Percentiles rank a stretch among this genome's conserved stretches.
Evolutionary conservation across 1,139 yeast genomes (phyloP).

Genomic region (Kodamaea plutei): DNA sequence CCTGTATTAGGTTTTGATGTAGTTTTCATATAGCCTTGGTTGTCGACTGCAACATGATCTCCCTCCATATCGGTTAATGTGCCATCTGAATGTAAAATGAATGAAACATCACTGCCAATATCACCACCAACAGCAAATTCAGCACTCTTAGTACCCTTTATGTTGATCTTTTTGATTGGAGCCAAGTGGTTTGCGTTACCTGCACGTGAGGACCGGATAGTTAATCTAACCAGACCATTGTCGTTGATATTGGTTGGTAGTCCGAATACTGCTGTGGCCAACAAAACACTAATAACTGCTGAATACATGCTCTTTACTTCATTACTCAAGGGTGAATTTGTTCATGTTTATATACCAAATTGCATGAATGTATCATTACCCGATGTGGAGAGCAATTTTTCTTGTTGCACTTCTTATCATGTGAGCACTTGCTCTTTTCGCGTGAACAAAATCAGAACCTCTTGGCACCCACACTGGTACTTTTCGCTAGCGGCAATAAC

Average conservation of each 20-base stretch:
- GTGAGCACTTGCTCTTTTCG: too few relatives aligned
- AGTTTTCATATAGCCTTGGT: conserved; percentile 1
- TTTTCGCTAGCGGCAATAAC: too few relatives aligned
- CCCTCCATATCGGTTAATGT: conserved; percentile 6
- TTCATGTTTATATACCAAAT: too few relatives aligned
- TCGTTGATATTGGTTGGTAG: background rate
- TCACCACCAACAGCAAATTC: conserved; percentile 3
- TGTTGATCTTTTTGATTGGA: conserved; percentile 4
- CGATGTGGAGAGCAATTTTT: too few relatives aligned
- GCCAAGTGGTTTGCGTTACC: conserved; percentile 6
- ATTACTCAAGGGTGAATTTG: too few relatives aligned
- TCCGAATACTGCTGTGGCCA: too few relatives aligned
- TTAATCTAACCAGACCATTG: background rate
- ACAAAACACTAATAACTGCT: too few relatives aligned
- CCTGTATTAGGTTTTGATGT: conserved; percentile 1
- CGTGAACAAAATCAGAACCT: too few relatives aligned
- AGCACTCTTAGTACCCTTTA: background rate
- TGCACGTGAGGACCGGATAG: conserved; percentile 5
- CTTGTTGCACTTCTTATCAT: too few relatives aligned
- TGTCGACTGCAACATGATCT: conserved; percentile 1
- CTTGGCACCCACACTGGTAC: too few relatives aligned
- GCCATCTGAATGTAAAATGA: conserved; percentile 4
- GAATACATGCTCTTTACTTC: too few relatives aligned
- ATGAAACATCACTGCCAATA: conserved; percentile 2
- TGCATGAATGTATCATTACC: too few relatives aligned